Percentiles rank a stretch among this genome's conserved stretches.
Conservation (phyloP, 257 asterid species). For the Scutellaria barbata region DNA sequence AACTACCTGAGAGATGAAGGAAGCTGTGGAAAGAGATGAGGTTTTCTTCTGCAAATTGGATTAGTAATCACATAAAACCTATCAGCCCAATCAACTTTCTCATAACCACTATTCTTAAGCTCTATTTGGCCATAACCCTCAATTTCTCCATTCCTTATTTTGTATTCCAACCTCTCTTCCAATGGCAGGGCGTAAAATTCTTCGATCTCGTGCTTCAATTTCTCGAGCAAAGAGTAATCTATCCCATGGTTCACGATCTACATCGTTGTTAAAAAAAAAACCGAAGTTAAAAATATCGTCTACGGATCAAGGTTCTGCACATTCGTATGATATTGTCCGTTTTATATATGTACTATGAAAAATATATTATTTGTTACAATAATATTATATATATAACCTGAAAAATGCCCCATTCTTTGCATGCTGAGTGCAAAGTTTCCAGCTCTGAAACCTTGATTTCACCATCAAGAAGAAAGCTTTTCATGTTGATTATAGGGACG, state of each 20-base stretch:
- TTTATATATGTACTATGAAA: background rate
- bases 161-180: conserved; percentile 56
- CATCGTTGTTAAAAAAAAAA: background rate
- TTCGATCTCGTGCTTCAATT: conserved; percentile 53
- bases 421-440: conserved; percentile 48
- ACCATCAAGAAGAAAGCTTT: conserved; percentile 31
- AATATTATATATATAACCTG: conserved; percentile 50
- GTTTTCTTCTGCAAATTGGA: conserved; percentile 51
- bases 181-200: conserved; percentile 63
- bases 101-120: conserved; percentile 36
- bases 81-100: conserved; percentile 69
- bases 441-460: conserved; percentile 42
- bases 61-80: conserved; percentile 60
- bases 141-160: conserved; percentile 47
- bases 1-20: conserved; percentile 62
- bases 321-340: too few relatives aligned
- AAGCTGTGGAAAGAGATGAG: conserved; percentile 63
- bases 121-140: conserved; percentile 66
- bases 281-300: too few relatives aligned
- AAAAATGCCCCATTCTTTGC: conserved; percentile 75
- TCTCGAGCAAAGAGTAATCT: conserved; percentile 51
- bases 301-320: too few relatives aligned
- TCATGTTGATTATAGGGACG: conserved; percentile 58
- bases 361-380: background rate
- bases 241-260: conserved; percentile 75